Evolutionary conservation across 2,329 filamentous ascomycete genomes (phyloP), one percentile per base, ranked within the genome.

Genomic region (Aspergillus novofumigatus): DNA sequence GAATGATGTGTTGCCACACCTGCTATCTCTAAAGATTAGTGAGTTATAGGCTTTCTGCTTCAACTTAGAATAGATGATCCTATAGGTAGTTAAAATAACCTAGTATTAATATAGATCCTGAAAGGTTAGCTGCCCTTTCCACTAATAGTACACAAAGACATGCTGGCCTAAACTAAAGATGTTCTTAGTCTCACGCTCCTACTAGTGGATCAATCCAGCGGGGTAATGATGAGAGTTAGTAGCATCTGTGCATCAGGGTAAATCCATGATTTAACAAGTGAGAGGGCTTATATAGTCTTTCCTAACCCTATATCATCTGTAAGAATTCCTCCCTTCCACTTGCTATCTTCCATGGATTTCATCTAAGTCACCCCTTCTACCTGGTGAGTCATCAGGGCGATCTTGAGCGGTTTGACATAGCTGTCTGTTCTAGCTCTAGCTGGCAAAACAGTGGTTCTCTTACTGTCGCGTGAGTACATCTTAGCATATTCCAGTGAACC

Each of bases 181-280:
- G 38, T 80, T 82, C 57, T 80, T 72, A 49, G 96, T 90, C 71
- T 96, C 92, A 49, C 86, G 82, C 66, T 90, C 85, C 92, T 92
- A 96, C 70, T 96, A 92, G 14, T 86, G 84, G 70, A 95, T 83
- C 17, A 96, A 77, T 2, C 90, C 86, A 9, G 95, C 85, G 0
- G 91, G 91, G 88, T 89, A 50, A 96, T 80, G 51, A 96, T 91
- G 23, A 96, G 77, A n/a, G 87, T 94, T 0, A 91, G 92, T 78
- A 90, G 84, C 56, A 75, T 78, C 59, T 75, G 70, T 17, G 75
- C 74, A 58, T 87, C 80, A 0, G 77, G 72, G 0, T 89, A 84
- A 17, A 81, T 86, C 4, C 86, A 82, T 4, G 84, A 82, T 10
- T 91, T 79, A 64, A 96, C 89, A 45, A 96, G 80, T 3, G 92